Conservation (phyloP, 257 asterid species). For the Vinca minor region DNA sequence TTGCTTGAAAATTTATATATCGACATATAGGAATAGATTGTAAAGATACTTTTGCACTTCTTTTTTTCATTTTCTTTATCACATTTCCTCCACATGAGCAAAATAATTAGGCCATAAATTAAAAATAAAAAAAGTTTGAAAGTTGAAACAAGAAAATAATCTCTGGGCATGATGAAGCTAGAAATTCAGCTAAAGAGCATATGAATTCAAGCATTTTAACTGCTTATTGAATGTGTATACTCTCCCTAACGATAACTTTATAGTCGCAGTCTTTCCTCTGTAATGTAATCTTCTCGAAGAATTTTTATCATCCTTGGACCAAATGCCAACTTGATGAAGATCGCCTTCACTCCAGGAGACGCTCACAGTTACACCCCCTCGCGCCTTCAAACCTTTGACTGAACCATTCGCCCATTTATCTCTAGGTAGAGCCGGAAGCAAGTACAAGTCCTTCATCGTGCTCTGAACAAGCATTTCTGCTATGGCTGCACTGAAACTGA, state of each 20-base stretch:
- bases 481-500: conserved; percentile 63
- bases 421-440: conserved; percentile 70
- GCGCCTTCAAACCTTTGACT: conserved; percentile 54
- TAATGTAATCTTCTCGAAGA: conserved; percentile 44
- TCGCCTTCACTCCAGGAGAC: conserved; percentile 64
- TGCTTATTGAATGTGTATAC: conserved; percentile 57
- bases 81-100: no score
- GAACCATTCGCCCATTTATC: conserved; percentile 62
- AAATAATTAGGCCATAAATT: no score
- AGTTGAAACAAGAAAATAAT: no score
- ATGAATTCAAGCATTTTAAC: conserved; percentile 35
- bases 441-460: conserved; percentile 48
- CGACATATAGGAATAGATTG: no score
- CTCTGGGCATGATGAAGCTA: no score
- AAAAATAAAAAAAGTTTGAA: no score
- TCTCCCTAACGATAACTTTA: conserved; percentile 28
- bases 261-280: conserved; percentile 26
- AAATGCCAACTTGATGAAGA: conserved; percentile 49
- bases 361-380: conserved; percentile 52
- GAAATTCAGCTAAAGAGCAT: conserved; percentile 9
- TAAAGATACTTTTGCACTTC: no score
- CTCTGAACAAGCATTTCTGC: conserved; percentile 85
- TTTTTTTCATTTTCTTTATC: no score
- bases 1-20: no score
- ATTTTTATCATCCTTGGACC: conserved; percentile 36